phyloP scores from a whole-genome alignment of 2,329 filamentous ascomycete species.

The Aspergillus arachidicola region DNA sequence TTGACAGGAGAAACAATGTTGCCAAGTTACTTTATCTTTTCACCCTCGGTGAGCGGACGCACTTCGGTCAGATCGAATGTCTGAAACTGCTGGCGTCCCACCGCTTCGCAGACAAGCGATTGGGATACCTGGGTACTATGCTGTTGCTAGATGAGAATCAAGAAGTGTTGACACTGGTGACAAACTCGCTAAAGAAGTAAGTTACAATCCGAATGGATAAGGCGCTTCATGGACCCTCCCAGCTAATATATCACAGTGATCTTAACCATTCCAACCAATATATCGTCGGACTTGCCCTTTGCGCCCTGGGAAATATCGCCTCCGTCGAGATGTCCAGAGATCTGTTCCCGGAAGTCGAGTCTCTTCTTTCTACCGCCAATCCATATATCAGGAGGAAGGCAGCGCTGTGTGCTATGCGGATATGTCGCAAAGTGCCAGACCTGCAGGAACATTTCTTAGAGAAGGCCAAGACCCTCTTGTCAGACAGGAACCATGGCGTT shows the following conservation, averaged over 20 bases:
- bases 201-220: slow-evolving; percentile 23
- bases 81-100: slow-evolving; percentile 95
- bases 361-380: slow-evolving; percentile 85
- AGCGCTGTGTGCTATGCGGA: slow-evolving; percentile 97
- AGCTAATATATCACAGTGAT: slow-evolving; percentile 65
- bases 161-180: slow-evolving; percentile 94
- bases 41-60: slow-evolving; percentile 93
- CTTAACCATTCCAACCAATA: slow-evolving; percentile 98
- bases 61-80: slow-evolving; percentile 99
- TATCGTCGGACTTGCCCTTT: slow-evolving; percentile 92
- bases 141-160: slow-evolving; percentile 96
- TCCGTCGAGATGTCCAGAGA: slow-evolving; percentile 98
- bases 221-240: not conserved
- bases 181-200: slow-evolving; percentile 96
- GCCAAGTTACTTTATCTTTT: slow-evolving; percentile 98
- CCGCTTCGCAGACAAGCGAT: slow-evolving; percentile 93
- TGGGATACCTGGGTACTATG: slow-evolving; percentile 96
- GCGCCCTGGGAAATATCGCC: slow-evolving; percentile 95
- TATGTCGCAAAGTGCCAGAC: slow-evolving; percentile 97
- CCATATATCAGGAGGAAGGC: slow-evolving; percentile 98
- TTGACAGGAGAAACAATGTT: slow-evolving; percentile 89
- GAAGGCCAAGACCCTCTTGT: slow-evolving; percentile 83
- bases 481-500: slow-evolving; percentile 94
- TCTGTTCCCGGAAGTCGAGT: slow-evolving; percentile 94
- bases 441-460: slow-evolving; percentile 96